Percentiles rank a stretch among this genome's conserved stretches.
Evolutionary conservation across 768 basidiomycete species (phyloP).

Genomic region (Hypholoma sublateritium): DNA sequence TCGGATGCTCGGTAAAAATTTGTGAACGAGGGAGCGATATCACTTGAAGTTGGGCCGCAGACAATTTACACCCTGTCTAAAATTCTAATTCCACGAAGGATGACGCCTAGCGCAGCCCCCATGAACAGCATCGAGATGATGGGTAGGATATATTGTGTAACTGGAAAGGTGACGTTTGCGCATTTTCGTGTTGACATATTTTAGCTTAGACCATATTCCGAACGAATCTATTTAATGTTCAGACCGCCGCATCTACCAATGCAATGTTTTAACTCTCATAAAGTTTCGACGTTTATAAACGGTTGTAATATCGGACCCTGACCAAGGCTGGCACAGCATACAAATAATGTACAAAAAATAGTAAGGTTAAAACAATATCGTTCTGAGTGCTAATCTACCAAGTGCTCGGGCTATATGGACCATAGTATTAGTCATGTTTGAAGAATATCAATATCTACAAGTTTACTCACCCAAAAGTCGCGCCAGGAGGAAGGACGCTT

Average conservation of each 20-base stretch:
- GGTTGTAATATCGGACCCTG: too few species aligned
- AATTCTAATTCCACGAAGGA: conserved; percentile 28
- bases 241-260: too few species aligned
- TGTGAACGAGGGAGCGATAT: conserved; percentile 22
- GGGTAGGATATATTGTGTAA: background rate
- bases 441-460: background rate
- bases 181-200: too few species aligned
- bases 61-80: conserved; percentile 24
- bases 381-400: background rate
- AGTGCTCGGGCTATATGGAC: background rate
- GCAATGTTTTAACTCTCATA: too few species aligned
- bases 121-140: conserved; percentile 32
- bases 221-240: too few species aligned
- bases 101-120: conserved; percentile 35
- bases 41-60: conserved; percentile 35
- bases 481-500: conserved; percentile 11
- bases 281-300: background rate
- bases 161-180: too few species aligned
- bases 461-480: conserved; percentile 14
- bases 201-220: too few species aligned
- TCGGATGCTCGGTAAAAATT: conserved; percentile 22
- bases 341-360: background rate
- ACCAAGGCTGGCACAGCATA: background rate
- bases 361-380: background rate
- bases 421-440: background rate